phyloP scores from a whole-genome alignment of 768 basidiomycete species.

The Collybia nuda region DNA sequence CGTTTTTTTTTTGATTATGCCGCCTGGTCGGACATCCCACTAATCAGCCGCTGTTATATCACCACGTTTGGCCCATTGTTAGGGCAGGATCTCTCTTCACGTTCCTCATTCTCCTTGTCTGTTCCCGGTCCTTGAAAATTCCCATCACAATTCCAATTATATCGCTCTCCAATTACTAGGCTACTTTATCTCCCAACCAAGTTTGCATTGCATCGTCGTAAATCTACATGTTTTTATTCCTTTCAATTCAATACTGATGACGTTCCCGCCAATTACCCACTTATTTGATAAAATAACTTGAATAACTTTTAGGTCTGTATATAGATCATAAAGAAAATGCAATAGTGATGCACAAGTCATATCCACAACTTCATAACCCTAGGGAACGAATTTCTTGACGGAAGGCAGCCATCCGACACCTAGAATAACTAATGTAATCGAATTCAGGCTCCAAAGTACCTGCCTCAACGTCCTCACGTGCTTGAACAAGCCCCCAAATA shows the following conservation, averaged over 20 bases:
- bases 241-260: constrained; percentile 36
- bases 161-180: constrained; percentile 32
- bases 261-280: constrained; percentile 20
- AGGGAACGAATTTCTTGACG: constrained; percentile 51
- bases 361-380: constrained; percentile 24
- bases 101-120: constrained; percentile 13
- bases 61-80: constrained; percentile 1
- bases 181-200: constrained; percentile 40
- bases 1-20: constrained; percentile 28
- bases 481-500: constrained; percentile 93
- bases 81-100: constrained; percentile 16
- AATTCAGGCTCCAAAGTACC: constrained; percentile 71
- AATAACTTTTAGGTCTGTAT: neutral
- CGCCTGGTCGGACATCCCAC: constrained; percentile 42
- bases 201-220: constrained; percentile 38
- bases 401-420: constrained; percentile 65
- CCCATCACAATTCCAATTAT: constrained; percentile 25
- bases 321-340: neutral
- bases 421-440: constrained; percentile 86
- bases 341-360: constrained; percentile 1
- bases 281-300: neutral
- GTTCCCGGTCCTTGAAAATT: constrained; percentile 12
- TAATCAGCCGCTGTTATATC: constrained; percentile 12
- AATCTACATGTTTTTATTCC: constrained; percentile 49
- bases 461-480: constrained; percentile 68